A percentile compares a stretch with the other conserved stretches of the same genome.
These are phyloP conservation scores for Exophiala viscosa DNA, from an alignment of 2,329 filamentous ascomycete species.

Conservation along the genomic window DNA sequence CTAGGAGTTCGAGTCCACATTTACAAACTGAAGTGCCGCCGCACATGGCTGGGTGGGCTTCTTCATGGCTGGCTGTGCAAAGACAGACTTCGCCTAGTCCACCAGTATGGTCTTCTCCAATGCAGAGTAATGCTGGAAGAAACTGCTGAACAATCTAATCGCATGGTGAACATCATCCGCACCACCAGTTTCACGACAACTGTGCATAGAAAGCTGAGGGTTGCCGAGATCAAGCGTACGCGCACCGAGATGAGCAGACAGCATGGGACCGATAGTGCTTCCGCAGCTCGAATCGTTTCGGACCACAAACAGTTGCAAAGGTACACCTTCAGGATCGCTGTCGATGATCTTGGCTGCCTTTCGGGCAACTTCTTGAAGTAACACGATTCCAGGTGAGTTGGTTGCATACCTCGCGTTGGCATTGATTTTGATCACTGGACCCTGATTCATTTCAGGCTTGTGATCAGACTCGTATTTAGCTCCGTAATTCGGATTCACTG, in stretches of 20 bases:
- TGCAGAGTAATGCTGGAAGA: constrained; percentile 79
- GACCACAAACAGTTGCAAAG: constrained; percentile 92
- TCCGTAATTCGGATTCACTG: constrained; percentile 90
- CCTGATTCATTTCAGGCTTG: constrained; percentile 91
- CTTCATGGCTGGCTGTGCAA: too few species aligned
- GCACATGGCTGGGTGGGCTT: too few species aligned
- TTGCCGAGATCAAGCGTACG: constrained; percentile 91
- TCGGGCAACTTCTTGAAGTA: constrained; percentile 80
- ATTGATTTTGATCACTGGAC: constrained; percentile 96
- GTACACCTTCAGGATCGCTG: constrained; percentile 64
- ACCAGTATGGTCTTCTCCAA: constrained; percentile 79
- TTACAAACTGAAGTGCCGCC: too few species aligned
- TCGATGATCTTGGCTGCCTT: constrained; percentile 50
- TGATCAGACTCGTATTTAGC: constrained; percentile 89
- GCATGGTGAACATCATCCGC: constrained; percentile 82
- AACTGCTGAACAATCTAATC: constrained; percentile 79
- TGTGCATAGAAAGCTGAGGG: constrained; percentile 94
- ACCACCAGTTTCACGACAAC: constrained; percentile 88
- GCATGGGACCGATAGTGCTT: constrained; percentile 96
- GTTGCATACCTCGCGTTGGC: constrained; percentile 96
- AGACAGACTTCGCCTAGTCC: constrained; percentile 52
- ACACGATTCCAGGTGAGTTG: constrained; percentile 89
- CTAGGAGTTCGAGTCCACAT: too few species aligned
- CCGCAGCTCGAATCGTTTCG: constrained; percentile 93
- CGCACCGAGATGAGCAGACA: constrained; percentile 79